A percentile compares a stretch with the other conserved stretches of the same genome.
phyloP scores from a whole-genome alignment of 139 green algal genomes.

The Tetratostichococcus sp. region DNA sequence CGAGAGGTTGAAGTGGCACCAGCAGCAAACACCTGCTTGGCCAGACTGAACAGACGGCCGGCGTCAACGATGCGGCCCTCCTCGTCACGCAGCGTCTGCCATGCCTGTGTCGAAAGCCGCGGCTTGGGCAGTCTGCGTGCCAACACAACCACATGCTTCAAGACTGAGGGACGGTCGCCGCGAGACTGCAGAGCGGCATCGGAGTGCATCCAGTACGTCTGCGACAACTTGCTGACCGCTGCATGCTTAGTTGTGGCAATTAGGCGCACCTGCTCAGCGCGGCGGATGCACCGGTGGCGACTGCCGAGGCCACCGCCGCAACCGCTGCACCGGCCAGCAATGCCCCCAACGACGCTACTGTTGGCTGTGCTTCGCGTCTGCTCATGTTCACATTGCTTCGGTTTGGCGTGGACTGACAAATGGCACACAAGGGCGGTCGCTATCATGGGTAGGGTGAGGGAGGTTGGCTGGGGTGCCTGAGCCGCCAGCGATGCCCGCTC shows the following conservation, averaged over 20 bases:
- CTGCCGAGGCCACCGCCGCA: neutral
- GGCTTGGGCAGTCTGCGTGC: neutral
- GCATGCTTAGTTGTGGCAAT: neutral
- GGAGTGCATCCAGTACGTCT: neutral
- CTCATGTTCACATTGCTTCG: neutral
- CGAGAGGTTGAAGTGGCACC: no score
- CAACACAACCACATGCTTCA: no score
- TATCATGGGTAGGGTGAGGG: no score
- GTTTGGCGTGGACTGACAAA: no score
- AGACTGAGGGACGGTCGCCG: no score
- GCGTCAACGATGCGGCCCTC: conserved; percentile 31
- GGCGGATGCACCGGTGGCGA: no score
- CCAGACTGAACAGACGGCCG: neutral
- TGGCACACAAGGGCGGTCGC: no score
- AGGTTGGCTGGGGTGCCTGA: no score
- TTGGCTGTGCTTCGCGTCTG: neutral
- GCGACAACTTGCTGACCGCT: neutral
- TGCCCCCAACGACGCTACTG: neutral
- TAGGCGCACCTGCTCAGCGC: neutral
- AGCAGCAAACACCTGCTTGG: conserved; percentile 30
- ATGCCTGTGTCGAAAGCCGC: neutral
- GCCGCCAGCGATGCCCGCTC: no score
- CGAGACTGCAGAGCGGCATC: neutral
- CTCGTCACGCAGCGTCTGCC: conserved; percentile 1
- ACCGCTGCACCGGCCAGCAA: neutral